Evolutionary conservation across 495 filamentous ascomycete genomes (phyloP), one percentile per base, ranked within the genome.

Genomic region (Penicillium robsamsonii): DNA sequence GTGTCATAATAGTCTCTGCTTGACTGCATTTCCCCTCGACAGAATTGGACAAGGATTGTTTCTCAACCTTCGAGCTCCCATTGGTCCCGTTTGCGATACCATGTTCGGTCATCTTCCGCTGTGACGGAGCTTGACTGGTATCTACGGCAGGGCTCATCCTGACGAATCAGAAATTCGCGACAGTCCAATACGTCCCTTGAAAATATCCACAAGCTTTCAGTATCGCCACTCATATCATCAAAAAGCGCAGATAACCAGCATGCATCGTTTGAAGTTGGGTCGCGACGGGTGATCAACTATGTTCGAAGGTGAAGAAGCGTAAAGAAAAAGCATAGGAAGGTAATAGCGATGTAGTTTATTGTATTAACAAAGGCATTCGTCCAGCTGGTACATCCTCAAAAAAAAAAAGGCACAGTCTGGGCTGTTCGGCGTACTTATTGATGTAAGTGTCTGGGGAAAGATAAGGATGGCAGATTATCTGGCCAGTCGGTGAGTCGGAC

Each of bases 391-490:
- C 48, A 46, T 41, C 29, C n/a, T 46, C 38, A 25, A 52, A 18
- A 20, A 4, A 20, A 4, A 13, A 42, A 24, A 38, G 31, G 30
- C 18, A 29, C 45, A 31, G 27, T 50, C 35, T 40, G 13, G 1
- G 13, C 15, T 29, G 35, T 50, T 40, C 8, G 9, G 33, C 29
- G 9, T 18, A 10, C 20, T 51, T 51, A 27, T 57, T 18, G 30
- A 61, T 17, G 45, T 51, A n/a, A 38, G 51, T 24, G 41, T 31
- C 53, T 20, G 53, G 60, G 57, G 60, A 48, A 56, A 53, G 60
- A 63, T 63, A 60, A 63, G 60, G 44, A 20, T 10, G 45, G 45
- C 46, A 38, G 53, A 44, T 60, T 63, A 63, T 56, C 60, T 53
- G 56, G 37, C 59, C 53, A 43, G 38, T 58, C 59, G 42, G 35